Percentiles rank a stretch among this genome's conserved stretches.
Evolutionary conservation across 768 basidiomycete species (phyloP).

Genomic region (Pulveroboletus sp.): DNA sequence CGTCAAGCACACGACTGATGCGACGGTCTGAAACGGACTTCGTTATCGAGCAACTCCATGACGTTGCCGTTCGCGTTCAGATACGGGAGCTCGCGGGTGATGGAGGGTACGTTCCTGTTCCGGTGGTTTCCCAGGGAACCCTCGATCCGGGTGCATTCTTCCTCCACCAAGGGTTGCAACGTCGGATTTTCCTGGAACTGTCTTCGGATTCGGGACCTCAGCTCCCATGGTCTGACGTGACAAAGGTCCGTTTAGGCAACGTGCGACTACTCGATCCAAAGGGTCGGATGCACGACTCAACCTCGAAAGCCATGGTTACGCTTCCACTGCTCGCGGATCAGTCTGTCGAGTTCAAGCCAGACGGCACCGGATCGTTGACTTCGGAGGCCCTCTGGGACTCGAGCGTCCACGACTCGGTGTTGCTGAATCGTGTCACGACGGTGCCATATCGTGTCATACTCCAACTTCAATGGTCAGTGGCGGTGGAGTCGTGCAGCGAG

Average conservation of each 20-base stretch:
- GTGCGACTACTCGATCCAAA: conserved; percentile 82
- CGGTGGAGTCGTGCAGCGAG: conserved; percentile 78
- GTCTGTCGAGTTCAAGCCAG: conserved; percentile 68
- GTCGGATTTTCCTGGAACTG: conserved; percentile 70
- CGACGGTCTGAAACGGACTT: conserved; percentile 92
- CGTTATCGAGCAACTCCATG: conserved; percentile 80
- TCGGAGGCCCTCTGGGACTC: conserved; percentile 89
- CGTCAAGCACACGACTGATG: conserved; percentile 62
- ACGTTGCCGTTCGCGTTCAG: conserved; percentile 85
- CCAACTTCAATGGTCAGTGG: conserved; percentile 72
- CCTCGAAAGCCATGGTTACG: conserved; percentile 64
- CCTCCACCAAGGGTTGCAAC: conserved; percentile 90
- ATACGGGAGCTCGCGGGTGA: conserved; percentile 82
- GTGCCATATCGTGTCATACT: conserved; percentile 75
- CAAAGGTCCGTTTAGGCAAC: conserved; percentile 74
- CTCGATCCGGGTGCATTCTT: conserved; percentile 84
- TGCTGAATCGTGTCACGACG: conserved; percentile 83
- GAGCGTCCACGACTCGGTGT: conserved; percentile 78
- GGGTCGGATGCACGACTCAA: conserved; percentile 75
- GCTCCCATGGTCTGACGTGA: conserved; percentile 81
- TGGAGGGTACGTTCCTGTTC: conserved; percentile 80
- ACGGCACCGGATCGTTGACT: conserved; percentile 72
- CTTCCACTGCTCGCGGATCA: conserved; percentile 74
- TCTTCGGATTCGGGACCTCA: conserved; percentile 87
- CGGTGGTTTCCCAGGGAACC: conserved; percentile 68